Conservation (phyloP, 345 rosid species). For the Sapria himalayana region DNA sequence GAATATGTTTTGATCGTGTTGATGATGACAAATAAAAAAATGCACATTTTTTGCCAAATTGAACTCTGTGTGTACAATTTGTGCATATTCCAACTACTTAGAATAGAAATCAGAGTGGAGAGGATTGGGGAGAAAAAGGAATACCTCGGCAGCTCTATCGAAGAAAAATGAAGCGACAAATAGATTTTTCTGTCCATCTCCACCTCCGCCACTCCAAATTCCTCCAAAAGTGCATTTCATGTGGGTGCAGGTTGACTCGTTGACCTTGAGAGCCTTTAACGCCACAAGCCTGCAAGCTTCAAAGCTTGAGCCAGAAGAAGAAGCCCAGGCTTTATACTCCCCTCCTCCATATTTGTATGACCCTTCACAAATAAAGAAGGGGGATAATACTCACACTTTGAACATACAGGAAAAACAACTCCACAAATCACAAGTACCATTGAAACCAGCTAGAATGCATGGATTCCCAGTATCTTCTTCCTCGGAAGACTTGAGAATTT, state of each 20-base stretch:
- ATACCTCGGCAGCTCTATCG: slow-evolving; percentile 95
- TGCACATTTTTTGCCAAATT: no score
- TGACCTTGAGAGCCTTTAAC: slow-evolving; percentile 60
- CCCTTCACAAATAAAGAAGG: slow-evolving; percentile 20
- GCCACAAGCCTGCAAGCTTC: slow-evolving; percentile 55
- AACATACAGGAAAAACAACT: background rate
- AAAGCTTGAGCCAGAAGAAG: slow-evolving; percentile 47
- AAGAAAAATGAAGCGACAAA: slow-evolving; percentile 92
- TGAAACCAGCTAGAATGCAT: slow-evolving; percentile 58
- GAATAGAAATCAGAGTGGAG: no score
- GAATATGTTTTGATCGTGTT: no score
- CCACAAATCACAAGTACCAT: slow-evolving; percentile 33
- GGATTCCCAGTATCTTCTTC: slow-evolving; percentile 52
- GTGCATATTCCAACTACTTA: no score
- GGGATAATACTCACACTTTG: background rate
- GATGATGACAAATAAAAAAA: no score
- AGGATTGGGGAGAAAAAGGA: no score
- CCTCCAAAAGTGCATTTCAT: slow-evolving; percentile 95
- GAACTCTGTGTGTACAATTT: no score
- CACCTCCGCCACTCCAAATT: slow-evolving; percentile 97
- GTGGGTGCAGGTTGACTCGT: slow-evolving; percentile 58
- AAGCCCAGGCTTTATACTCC: slow-evolving; percentile 28
- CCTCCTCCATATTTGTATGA: slow-evolving; percentile 58
- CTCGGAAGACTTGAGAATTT: slow-evolving; percentile 50
- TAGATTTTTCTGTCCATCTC: slow-evolving; percentile 84